These are phyloP conservation scores for Scenedesmus sp. DNA, from an alignment of 163 green algal genomes.

Conservation along the genomic window DNA sequence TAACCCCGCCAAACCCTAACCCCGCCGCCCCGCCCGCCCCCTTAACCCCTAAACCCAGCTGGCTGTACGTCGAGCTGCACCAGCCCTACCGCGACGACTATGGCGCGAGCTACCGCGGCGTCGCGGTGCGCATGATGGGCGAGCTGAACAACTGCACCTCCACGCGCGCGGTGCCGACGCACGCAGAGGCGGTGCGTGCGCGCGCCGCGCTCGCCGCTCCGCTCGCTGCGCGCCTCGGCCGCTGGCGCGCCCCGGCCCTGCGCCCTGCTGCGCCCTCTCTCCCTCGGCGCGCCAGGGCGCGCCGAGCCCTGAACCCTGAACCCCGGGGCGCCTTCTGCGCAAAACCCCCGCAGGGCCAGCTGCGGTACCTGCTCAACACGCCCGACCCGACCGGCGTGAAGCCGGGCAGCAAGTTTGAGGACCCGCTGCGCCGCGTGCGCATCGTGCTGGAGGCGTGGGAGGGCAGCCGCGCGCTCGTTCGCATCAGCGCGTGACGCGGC, in stretches of 20 bases:
- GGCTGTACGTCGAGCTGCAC: constrained; percentile 24
- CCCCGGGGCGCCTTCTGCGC: too few relatives aligned
- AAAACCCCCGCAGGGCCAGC: neutral
- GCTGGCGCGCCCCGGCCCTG: too few relatives aligned
- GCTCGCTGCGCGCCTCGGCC: too few relatives aligned
- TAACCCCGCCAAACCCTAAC: too few relatives aligned
- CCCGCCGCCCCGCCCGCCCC: too few relatives aligned
- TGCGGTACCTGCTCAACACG: constrained; percentile 2
- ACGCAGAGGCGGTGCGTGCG: too few relatives aligned
- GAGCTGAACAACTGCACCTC: constrained; percentile 16
- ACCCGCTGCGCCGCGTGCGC: constrained; percentile 1
- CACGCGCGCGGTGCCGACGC: constrained; percentile 14
- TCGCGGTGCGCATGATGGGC: constrained; percentile 22
- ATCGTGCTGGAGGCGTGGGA: constrained; percentile 20
- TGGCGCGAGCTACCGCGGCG: neutral
- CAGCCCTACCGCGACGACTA: constrained; percentile 31
- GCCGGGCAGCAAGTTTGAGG: constrained; percentile 34
- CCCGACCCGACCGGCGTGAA: constrained; percentile 7
- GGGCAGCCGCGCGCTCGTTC: neutral
- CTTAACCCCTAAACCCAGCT: too few relatives aligned
- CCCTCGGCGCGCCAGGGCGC: too few relatives aligned
- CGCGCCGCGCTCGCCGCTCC: too few relatives aligned
- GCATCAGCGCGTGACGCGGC: constrained; percentile 9
- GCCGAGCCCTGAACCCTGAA: too few relatives aligned
- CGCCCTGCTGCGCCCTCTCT: too few relatives aligned